A percentile compares a stretch with the other conserved stretches of the same genome.
phyloP scores from a whole-genome alignment of 2,329 filamentous ascomycete species.

The Coniochaeta sp. region DNA sequence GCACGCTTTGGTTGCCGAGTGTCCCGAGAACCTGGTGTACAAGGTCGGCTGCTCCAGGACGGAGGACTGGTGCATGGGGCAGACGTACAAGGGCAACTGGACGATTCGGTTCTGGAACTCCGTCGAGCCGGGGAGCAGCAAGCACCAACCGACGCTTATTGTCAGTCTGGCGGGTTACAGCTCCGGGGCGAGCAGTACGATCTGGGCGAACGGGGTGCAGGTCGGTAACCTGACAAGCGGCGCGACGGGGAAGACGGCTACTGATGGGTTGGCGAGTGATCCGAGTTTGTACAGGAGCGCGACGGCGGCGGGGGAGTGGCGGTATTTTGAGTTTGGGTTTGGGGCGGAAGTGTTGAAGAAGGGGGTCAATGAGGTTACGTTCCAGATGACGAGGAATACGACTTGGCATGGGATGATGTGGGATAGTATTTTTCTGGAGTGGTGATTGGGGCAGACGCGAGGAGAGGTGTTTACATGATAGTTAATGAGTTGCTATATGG shows the following conservation, averaged over 20 bases:
- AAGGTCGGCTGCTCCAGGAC: slow-evolving; percentile 28
- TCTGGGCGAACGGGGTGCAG: slow-evolving; percentile 31
- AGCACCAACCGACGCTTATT: slow-evolving; percentile 20
- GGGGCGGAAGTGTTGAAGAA: slow-evolving; percentile 11
- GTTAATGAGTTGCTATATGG: no score
- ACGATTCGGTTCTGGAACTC: slow-evolving; percentile 21
- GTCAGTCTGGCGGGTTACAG: slow-evolving; percentile 38
- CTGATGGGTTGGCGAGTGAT: slow-evolving; percentile 27
- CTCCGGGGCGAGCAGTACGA: slow-evolving; percentile 28
- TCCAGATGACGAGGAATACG: slow-evolving; percentile 17
- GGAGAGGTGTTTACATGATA: not conserved
- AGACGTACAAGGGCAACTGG: slow-evolving; percentile 30
- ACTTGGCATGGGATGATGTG: slow-evolving; percentile 21
- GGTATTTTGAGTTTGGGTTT: slow-evolving; percentile 31
- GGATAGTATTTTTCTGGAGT: slow-evolving; percentile 20
- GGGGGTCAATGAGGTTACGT: slow-evolving; percentile 18
- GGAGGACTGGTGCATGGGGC: slow-evolving; percentile 42
- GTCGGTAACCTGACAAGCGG: slow-evolving; percentile 32
- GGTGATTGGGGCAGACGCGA: slow-evolving; percentile 9
- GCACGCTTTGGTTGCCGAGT: slow-evolving; percentile 35
- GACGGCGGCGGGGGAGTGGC: slow-evolving; percentile 39
- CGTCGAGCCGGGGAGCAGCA: not conserved
- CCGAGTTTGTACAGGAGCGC: slow-evolving; percentile 39
- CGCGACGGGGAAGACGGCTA: slow-evolving; percentile 2
- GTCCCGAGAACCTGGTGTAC: slow-evolving; percentile 37